Evolutionary conservation across 768 basidiomycete species (phyloP).

Genomic region (Pholiota molesta): DNA sequence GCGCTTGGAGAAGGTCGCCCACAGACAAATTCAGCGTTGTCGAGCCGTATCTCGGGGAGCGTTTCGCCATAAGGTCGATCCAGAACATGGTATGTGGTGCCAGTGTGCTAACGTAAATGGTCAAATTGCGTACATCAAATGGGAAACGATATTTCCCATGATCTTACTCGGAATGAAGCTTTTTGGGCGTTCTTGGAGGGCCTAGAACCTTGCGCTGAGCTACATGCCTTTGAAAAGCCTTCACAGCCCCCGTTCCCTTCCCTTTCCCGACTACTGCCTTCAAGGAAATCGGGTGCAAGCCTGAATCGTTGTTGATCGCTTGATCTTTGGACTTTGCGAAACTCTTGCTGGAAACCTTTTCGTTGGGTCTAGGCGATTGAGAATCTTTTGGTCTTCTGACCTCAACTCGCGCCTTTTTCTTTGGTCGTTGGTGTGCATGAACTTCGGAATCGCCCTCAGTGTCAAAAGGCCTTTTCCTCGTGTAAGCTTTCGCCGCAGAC

Average conservation of each 20-base stretch:
- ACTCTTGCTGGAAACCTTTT: conserved; percentile 6
- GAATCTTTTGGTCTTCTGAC: background rate
- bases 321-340: conserved; percentile 6
- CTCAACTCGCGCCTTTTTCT: background rate
- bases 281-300: background rate
- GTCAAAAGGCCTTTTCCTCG: background rate
- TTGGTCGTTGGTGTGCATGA: background rate
- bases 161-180: background rate
- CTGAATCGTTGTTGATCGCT: background rate
- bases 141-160: conserved; percentile 1
- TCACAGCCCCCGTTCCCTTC: background rate
- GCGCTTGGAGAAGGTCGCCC: conserved; percentile 25
- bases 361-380: background rate
- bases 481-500: background rate
- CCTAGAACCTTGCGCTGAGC: background rate
- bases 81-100: conserved; percentile 22
- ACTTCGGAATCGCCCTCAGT: background rate
- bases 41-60: conserved; percentile 11
- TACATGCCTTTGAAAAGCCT: background rate
- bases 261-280: background rate
- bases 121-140: background rate
- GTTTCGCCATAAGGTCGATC: conserved; percentile 24
- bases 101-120: conserved; percentile 1
- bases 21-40: conserved; percentile 20
- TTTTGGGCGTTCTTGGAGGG: background rate